Evolutionary conservation across 768 basidiomycete species (phyloP).

Genomic region (Mycena filopes): DNA sequence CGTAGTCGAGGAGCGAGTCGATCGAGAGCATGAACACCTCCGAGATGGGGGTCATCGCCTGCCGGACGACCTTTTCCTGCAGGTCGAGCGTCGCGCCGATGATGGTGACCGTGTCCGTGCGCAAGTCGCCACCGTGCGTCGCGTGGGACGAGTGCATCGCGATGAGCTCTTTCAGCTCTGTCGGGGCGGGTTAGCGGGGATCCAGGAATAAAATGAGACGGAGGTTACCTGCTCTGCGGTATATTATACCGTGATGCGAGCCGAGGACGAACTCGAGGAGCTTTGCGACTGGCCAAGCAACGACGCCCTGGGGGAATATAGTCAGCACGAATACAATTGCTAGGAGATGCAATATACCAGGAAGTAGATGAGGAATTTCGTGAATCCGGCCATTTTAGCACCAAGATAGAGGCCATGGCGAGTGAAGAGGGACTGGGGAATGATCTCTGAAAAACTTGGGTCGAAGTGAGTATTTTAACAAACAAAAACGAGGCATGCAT

Average conservation of each 20-base stretch:
- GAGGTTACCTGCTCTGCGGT: constrained; percentile 70
- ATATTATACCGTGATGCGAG: constrained; percentile 90
- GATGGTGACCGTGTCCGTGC: constrained; percentile 88
- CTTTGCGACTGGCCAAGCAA: constrained; percentile 90
- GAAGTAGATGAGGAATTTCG: constrained; percentile 72
- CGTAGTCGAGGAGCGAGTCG: constrained; percentile 84
- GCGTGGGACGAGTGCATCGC: constrained; percentile 84
- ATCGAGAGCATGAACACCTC: constrained; percentile 91
- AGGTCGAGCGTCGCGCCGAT: constrained; percentile 91
- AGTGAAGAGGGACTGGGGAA: constrained; percentile 91
- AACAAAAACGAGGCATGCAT: too few species aligned
- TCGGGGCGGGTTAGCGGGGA: neutral
- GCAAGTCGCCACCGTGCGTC: constrained; percentile 85
- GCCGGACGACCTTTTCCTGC: constrained; percentile 84
- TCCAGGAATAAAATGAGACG: neutral
- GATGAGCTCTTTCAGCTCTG: constrained; percentile 89
- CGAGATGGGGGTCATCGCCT: constrained; percentile 86
- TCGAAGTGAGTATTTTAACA: constrained; percentile 15
- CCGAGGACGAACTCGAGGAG: constrained; percentile 82
- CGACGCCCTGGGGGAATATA: constrained; percentile 59
- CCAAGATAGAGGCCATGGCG: constrained; percentile 91
- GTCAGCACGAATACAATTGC: neutral
- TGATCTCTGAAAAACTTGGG: constrained; percentile 89
- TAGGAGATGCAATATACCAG: constrained; percentile 55
- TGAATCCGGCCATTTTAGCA: constrained; percentile 84